phyloP scores from a whole-genome alignment of 2,329 filamentous ascomycete species.

The Apiospora kogelbergensis region DNA sequence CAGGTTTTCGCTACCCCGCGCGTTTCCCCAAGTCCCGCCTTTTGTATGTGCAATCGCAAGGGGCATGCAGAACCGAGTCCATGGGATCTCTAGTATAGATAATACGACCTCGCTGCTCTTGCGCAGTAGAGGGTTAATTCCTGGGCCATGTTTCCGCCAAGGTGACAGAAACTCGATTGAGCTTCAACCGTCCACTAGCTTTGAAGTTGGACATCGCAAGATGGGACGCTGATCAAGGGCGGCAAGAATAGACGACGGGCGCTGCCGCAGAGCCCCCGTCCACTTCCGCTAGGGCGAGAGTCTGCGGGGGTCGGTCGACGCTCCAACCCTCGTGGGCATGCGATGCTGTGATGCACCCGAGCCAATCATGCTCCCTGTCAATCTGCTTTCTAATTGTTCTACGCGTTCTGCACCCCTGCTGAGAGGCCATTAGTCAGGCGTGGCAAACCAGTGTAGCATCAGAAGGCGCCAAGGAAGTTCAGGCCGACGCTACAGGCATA shows the following conservation, averaged over 20 bases:
- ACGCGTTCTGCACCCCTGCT: background rate
- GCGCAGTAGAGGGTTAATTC: no score
- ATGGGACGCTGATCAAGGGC: background rate
- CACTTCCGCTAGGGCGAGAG: background rate
- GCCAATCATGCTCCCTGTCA: background rate
- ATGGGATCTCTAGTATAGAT: no score
- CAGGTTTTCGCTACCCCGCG: no score
- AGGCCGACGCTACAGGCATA: background rate
- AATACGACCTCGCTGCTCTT: no score
- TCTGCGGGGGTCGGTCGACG: background rate
- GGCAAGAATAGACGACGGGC: background rate
- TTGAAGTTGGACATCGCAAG: background rate
- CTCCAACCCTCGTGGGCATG: background rate
- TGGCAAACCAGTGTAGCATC: background rate
- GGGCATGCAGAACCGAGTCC: no score
- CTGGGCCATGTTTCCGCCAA: no score
- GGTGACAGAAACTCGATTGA: no score
- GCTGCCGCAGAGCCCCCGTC: background rate
- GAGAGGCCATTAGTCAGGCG: background rate
- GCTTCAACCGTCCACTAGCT: background rate
- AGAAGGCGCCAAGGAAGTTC: background rate
- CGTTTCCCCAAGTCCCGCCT: no score
- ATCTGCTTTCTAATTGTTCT: background rate
- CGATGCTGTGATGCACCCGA: background rate
- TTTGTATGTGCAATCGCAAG: no score